Evolutionary conservation across 2,329 filamentous ascomycete species (phyloP).

Genomic region (Nigrospora oryzae): DNA sequence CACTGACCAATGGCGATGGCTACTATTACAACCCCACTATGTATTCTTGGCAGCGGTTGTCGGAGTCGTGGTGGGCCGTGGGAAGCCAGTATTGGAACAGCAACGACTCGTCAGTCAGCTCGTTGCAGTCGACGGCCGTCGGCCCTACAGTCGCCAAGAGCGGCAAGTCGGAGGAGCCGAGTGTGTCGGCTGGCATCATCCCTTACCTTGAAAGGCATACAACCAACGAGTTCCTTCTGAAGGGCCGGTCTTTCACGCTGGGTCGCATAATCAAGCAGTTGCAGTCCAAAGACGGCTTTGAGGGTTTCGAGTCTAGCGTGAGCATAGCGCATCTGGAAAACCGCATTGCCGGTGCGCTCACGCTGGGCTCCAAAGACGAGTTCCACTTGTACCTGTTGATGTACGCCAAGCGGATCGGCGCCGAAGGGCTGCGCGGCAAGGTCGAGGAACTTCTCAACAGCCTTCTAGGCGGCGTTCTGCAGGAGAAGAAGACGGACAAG

Average conservation of each 20-base stretch:
- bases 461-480: slow-evolving; percentile 64
- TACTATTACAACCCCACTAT: slow-evolving; percentile 81
- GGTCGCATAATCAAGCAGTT: slow-evolving; percentile 87
- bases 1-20: slow-evolving; percentile 87
- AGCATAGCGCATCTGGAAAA: slow-evolving; percentile 95
- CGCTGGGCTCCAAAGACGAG: slow-evolving; percentile 79
- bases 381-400: slow-evolving; percentile 94
- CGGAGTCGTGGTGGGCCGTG: slow-evolving; percentile 96
- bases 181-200: slow-evolving; percentile 83
- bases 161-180: slow-evolving; percentile 38
- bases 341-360: slow-evolving; percentile 78
- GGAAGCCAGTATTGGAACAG: slow-evolving; percentile 99
- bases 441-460: slow-evolving; percentile 86
- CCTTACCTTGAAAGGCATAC: slow-evolving; percentile 91
- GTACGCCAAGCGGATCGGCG: slow-evolving; percentile 93
- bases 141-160: slow-evolving; percentile 44
- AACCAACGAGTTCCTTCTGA: slow-evolving; percentile 83
- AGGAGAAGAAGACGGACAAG: slow-evolving; percentile 43
- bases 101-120: slow-evolving; percentile 80
- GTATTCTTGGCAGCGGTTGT: slow-evolving; percentile 91
- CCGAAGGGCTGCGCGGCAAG: slow-evolving; percentile 78
- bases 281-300: slow-evolving; percentile 81
- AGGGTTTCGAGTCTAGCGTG: slow-evolving; percentile 82
- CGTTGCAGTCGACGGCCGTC: slow-evolving; percentile 64
- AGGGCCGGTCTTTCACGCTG: slow-evolving; percentile 83